A percentile compares a stretch with the other conserved stretches of the same genome.
phyloP scores from a whole-genome alignment of 1,139 yeast genomes.

The Kluyveromyces sp. region DNA sequence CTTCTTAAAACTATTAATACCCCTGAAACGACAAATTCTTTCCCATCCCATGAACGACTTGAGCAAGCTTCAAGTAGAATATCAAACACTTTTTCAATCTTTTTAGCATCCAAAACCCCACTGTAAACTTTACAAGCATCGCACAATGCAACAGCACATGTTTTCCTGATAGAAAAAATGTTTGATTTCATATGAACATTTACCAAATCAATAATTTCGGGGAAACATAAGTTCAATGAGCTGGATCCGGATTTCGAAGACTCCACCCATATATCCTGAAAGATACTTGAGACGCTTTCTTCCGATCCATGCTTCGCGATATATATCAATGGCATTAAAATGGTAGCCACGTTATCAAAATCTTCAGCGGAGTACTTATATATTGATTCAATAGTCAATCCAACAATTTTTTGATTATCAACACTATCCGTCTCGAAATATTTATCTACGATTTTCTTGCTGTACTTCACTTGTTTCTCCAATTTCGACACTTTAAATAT shows the following conservation, averaged over 20 bases:
- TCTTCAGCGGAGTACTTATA: slow-evolving; percentile 64
- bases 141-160: slow-evolving; percentile 64
- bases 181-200: slow-evolving; percentile 46
- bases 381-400: slow-evolving; percentile 58
- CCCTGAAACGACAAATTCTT: slow-evolving; percentile 67
- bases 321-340: slow-evolving; percentile 71
- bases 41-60: slow-evolving; percentile 88
- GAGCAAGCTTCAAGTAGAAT: slow-evolving; percentile 55
- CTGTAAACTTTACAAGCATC: slow-evolving; percentile 43
- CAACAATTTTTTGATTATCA: slow-evolving; percentile 42
- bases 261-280: slow-evolving; percentile 71
- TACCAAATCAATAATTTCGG: slow-evolving; percentile 58
- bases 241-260: slow-evolving; percentile 61
- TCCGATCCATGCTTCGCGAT: slow-evolving; percentile 67
- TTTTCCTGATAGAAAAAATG: slow-evolving; percentile 59
- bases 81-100: slow-evolving; percentile 37
- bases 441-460: slow-evolving; percentile 41
- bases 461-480: slow-evolving; percentile 48
- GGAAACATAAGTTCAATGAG: slow-evolving; percentile 60
- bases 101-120: slow-evolving; percentile 30
- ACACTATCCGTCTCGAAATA: slow-evolving; percentile 54
- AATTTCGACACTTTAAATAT: slow-evolving; percentile 55
- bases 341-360: slow-evolving; percentile 54
- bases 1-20: slow-evolving; percentile 47
- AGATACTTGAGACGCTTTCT: slow-evolving; percentile 39